These are phyloP conservation scores for Stentor roeselii DNA, from an alignment of 73 alveolate species.

Conservation along the genomic window DNA sequence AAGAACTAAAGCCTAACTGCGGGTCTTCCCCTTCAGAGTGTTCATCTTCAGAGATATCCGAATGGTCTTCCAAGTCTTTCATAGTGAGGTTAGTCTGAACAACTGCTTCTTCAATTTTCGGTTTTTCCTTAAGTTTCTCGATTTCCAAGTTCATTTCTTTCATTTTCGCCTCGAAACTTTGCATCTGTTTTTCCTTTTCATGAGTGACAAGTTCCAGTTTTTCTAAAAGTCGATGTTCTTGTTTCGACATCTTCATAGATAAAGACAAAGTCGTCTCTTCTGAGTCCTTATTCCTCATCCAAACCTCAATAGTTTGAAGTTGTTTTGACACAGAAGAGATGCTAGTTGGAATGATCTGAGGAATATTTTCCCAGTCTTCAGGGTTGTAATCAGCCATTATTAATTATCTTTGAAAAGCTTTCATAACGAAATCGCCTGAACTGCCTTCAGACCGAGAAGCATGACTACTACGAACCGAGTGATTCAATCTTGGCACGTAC, in stretches of 20 bases:
- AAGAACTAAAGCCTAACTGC: no score
- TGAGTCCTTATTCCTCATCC: not conserved
- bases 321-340: not conserved
- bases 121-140: not conserved
- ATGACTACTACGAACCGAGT: no score
- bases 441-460: no score
- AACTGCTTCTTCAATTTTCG: not conserved
- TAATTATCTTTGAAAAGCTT: no score
- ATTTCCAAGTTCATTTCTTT: not conserved
- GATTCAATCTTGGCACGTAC: no score
- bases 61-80: not conserved
- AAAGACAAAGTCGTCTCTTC: not conserved
- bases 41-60: not conserved
- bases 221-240: not conserved
- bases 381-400: constrained; percentile 1
- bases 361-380: constrained; percentile 2
- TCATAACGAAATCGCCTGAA: no score
- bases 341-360: not conserved
- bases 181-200: not conserved
- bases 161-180: not conserved
- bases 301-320: not conserved
- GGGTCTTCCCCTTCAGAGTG: not conserved
- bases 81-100: not conserved
- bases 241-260: not conserved
- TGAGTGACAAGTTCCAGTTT: not conserved